Evolutionary conservation across 805 yeast genomes (phyloP).

Genomic region (Zygosaccharomyces bisporus): DNA sequence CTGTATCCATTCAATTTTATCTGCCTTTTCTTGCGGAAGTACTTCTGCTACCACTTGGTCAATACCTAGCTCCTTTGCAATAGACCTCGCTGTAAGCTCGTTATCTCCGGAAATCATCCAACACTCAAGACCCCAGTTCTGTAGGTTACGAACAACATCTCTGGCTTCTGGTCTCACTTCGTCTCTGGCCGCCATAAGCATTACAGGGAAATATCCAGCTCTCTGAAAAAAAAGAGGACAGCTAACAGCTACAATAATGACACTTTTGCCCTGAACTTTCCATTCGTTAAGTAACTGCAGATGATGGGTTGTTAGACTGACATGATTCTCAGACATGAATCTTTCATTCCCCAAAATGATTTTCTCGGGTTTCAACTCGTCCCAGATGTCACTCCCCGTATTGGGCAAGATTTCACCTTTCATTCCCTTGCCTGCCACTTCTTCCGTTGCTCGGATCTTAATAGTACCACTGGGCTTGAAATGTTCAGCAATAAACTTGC

Average conservation of each 20-base stretch:
- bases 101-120: slow-evolving; percentile 83
- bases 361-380: slow-evolving; percentile 32
- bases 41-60: slow-evolving; percentile 63
- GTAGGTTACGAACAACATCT: slow-evolving; percentile 44
- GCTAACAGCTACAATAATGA: slow-evolving; percentile 50
- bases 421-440: slow-evolving; percentile 59
- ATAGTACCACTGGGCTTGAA: slow-evolving; percentile 26
- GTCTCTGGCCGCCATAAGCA: slow-evolving; percentile 59
- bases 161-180: slow-evolving; percentile 55
- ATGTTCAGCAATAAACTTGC: slow-evolving; percentile 36
- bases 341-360: slow-evolving; percentile 60
- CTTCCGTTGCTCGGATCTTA: slow-evolving; percentile 47
- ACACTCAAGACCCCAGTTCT: slow-evolving; percentile 45
- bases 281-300: slow-evolving; percentile 42
- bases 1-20: slow-evolving; percentile 54
- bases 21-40: slow-evolving; percentile 69
- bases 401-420: slow-evolving; percentile 40
- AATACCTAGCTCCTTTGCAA: slow-evolving; percentile 62
- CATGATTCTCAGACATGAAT: slow-evolving; percentile 47
- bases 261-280: slow-evolving; percentile 63
- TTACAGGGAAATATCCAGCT: slow-evolving; percentile 38
- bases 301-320: slow-evolving; percentile 38
- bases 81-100: slow-evolving; percentile 58
- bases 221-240: slow-evolving; percentile 32
- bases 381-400: slow-evolving; percentile 33